A percentile compares a stretch with the other conserved stretches of the same genome.
phyloP scores from a whole-genome alignment of 1,139 yeast genomes.

The Sugiyamaella japonica region DNA sequence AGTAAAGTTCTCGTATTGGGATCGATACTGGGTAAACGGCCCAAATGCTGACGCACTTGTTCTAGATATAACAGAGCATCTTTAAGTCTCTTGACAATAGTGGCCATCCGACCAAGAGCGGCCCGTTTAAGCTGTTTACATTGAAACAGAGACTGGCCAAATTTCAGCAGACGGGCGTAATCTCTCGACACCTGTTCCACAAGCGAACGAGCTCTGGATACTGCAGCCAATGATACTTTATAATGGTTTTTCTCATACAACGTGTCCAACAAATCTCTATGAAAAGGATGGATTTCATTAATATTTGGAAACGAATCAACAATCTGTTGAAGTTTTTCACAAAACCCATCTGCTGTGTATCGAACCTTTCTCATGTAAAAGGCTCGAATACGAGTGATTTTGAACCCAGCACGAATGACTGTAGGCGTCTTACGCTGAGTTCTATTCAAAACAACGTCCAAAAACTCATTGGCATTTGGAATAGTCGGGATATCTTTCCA shows the following conservation, averaged over 20 bases:
- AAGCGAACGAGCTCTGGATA: conserved; percentile 88
- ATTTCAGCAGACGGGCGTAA: conserved; percentile 87
- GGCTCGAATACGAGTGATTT: conserved; percentile 94
- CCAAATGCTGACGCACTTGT: conserved; percentile 98
- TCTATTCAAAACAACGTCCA: conserved; percentile 94
- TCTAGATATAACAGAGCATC: conserved; percentile 92
- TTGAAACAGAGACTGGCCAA: conserved; percentile 96
- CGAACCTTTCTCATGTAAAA: conserved; percentile 97
- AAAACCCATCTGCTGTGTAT: conserved; percentile 93
- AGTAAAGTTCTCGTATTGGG: conserved; percentile 97
- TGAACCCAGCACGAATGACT: conserved; percentile 94
- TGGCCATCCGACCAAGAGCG: conserved; percentile 99
- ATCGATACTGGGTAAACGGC: conserved; percentile 96
- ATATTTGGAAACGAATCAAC: conserved; percentile 91
- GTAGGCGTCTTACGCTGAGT: conserved; percentile 99
- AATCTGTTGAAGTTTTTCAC: conserved; percentile 84
- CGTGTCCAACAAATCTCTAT: conserved; percentile 96
- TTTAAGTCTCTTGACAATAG: conserved; percentile 89
- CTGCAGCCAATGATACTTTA: conserved; percentile 94
- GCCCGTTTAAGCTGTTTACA: conserved; percentile 98
- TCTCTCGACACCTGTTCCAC: conserved; percentile 96
- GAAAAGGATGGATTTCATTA: conserved; percentile 97
- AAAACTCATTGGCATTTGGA: conserved; percentile 85
- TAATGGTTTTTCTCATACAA: conserved; percentile 96
- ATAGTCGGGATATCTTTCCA: conserved; percentile 98